Evolutionary conservation across 768 basidiomycete species (phyloP).

Genomic region (Dioszegia hungarica): DNA sequence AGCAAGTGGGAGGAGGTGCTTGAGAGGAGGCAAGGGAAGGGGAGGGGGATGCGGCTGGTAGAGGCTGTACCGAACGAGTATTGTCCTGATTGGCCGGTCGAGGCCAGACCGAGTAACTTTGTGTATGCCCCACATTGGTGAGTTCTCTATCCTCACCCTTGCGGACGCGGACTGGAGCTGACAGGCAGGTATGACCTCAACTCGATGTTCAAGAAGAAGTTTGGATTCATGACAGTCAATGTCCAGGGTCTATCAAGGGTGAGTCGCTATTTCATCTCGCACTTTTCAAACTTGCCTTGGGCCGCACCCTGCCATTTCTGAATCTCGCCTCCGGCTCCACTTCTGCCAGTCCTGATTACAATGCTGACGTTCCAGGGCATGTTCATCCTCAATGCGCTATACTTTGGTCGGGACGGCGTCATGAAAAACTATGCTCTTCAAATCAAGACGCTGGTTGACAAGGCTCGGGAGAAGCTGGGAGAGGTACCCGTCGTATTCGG

Average conservation of each 20-base stretch:
- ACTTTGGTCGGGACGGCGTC: conserved; percentile 79
- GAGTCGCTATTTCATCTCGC: conserved; percentile 21
- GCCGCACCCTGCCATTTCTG: too few species aligned
- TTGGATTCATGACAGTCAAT: conserved; percentile 80
- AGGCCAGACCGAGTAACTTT: conserved; percentile 60
- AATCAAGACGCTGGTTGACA: conserved; percentile 69
- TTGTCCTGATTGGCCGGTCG: conserved; percentile 68
- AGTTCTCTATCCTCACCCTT: conserved; percentile 15
- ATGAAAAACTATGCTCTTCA: conserved; percentile 78
- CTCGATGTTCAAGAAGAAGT: conserved; percentile 74
- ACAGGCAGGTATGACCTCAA: conserved; percentile 80
- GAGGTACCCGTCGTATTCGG: conserved; percentile 82
- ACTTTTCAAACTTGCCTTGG: not conserved
- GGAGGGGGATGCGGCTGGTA: conserved; percentile 32
- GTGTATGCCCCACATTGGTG: conserved; percentile 73
- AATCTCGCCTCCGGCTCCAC: too few species aligned
- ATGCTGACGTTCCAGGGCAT: conserved; percentile 60
- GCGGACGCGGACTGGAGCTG: not conserved
- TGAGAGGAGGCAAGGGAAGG: conserved; percentile 6
- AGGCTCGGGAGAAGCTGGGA: conserved; percentile 65
- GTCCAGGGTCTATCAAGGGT: conserved; percentile 89
- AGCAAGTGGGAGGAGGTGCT: conserved; percentile 37
- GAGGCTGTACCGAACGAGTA: conserved; percentile 96
- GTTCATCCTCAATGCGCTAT: conserved; percentile 72
- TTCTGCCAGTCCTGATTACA: too few species aligned